Evolutionary conservation across 257 asterid species (phyloP).

Genomic region (Gynochthodes officinalis): DNA sequence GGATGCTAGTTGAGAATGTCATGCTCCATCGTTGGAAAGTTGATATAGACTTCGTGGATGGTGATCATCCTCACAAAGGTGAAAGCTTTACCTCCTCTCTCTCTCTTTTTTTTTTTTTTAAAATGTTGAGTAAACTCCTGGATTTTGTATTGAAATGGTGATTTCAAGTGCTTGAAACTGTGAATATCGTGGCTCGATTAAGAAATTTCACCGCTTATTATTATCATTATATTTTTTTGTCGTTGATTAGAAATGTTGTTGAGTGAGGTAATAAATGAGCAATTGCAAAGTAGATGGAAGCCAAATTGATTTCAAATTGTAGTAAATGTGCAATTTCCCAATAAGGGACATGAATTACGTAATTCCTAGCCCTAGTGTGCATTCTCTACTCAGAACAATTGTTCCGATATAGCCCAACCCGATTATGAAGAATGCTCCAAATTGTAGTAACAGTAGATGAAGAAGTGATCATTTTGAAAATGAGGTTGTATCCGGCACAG

Average conservation of each 20-base stretch:
- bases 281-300: not conserved
- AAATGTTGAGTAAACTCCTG: not conserved
- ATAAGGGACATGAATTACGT: not conserved
- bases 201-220: not conserved
- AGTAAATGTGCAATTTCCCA: not conserved
- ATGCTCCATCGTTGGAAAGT: no score
- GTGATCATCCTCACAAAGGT: not conserved
- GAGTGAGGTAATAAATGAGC: not conserved
- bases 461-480: slow-evolving; percentile 64
- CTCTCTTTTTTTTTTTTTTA: not conserved
- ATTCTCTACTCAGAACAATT: slow-evolving; percentile 47
- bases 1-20: no score
- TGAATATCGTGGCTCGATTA: not conserved
- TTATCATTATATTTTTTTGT: not conserved
- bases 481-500: slow-evolving; percentile 74
- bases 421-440: slow-evolving; percentile 65
- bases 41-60: no score
- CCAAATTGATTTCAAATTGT: not conserved
- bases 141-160: not conserved
- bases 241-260: not conserved
- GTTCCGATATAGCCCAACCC: slow-evolving; percentile 78
- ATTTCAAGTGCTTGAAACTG: not conserved
- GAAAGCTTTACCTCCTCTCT: not conserved
- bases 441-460: slow-evolving; percentile 71
- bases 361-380: no score